Conservation (phyloP, 2,329 filamentous ascomycete genomes). For the Dothideomycetidae sp. region DNA sequence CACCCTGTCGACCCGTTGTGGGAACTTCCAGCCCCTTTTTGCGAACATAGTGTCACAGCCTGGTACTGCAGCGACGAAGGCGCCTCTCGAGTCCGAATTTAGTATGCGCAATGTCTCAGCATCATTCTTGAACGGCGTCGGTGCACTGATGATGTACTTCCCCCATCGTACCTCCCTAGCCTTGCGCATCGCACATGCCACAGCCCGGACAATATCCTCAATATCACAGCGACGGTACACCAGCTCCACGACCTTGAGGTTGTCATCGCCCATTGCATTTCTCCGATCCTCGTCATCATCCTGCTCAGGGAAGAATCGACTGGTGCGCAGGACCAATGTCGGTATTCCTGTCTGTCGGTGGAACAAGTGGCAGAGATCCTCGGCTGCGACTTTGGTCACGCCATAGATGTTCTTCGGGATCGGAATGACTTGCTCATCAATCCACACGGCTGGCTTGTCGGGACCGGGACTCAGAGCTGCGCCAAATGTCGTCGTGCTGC, state of each 20-base stretch:
- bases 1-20: background rate
- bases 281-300: background rate
- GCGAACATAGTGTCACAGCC: background rate
- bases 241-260: background rate
- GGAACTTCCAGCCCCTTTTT: background rate
- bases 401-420: slow-evolving; percentile 22
- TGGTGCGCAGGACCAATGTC: slow-evolving; percentile 32
- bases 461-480: slow-evolving; percentile 12
- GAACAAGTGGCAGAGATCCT: slow-evolving; percentile 33
- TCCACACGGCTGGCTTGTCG: slow-evolving; percentile 15
- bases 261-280: background rate
- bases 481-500: slow-evolving; percentile 14
- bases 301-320: slow-evolving; percentile 27
- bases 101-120: background rate
- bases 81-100: background rate
- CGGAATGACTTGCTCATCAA: slow-evolving; percentile 13
- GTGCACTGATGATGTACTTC: background rate
- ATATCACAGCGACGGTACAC: background rate
- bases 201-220: background rate
- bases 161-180: background rate
- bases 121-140: background rate
- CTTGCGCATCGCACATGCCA: background rate
- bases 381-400: slow-evolving; percentile 35
- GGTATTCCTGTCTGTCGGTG: slow-evolving; percentile 29
- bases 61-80: background rate